Evolutionary conservation across 768 basidiomycete genomes (phyloP).

Genomic region (Mycena albidolilacea): DNA sequence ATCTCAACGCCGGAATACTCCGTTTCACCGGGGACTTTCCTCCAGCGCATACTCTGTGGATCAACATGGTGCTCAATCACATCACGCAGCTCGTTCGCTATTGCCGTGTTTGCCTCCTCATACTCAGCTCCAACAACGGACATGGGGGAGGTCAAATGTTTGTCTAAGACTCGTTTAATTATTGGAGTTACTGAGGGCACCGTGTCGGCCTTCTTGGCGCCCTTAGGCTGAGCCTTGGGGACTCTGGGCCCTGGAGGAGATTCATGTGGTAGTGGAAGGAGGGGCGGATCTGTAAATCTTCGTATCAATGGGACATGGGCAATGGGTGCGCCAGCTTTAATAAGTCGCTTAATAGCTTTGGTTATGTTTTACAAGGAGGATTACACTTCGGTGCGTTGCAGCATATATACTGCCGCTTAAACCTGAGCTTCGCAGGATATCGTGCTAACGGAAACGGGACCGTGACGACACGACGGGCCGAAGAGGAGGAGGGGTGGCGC

Average conservation of each 20-base stretch:
- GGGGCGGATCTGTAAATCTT: slow-evolving; percentile 36
- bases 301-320: slow-evolving; percentile 60
- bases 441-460: too few species aligned
- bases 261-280: neutral
- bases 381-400: slow-evolving; percentile 64
- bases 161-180: slow-evolving; percentile 60
- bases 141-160: slow-evolving; percentile 64
- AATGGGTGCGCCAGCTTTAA: slow-evolving; percentile 42
- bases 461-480: too few species aligned
- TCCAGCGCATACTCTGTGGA: slow-evolving; percentile 53
- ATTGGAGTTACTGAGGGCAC: slow-evolving; percentile 61
- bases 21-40: slow-evolving; percentile 30
- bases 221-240: neutral
- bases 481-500: too few species aligned
- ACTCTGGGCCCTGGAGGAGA: neutral
- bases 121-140: slow-evolving; percentile 52
- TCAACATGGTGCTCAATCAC: slow-evolving; percentile 50
- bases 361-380: slow-evolving; percentile 63
- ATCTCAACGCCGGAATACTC: slow-evolving; percentile 64
- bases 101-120: slow-evolving; percentile 48
- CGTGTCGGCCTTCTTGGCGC: slow-evolving; percentile 36
- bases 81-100: slow-evolving; percentile 47
- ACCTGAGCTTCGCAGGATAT: slow-evolving; percentile 59
- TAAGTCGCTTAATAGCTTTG: neutral
- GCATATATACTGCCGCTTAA: neutral